A percentile compares a stretch with the other conserved stretches of the same genome.
Conservation (phyloP, 345 rosid genomes). For the Corymbia maculata region DNA sequence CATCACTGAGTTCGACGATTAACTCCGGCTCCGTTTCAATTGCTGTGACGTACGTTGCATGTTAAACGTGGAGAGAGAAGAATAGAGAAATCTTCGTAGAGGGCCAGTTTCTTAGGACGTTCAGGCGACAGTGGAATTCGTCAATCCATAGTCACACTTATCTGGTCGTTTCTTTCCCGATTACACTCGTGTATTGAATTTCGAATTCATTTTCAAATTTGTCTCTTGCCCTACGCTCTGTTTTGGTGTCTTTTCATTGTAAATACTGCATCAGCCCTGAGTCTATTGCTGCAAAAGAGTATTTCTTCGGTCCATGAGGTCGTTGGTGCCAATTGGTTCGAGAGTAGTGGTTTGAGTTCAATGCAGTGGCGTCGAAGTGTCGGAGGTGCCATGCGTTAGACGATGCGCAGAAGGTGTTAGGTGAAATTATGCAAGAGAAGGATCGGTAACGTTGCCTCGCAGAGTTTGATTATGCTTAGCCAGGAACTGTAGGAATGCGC, state of each 20-base stretch:
- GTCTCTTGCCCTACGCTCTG: not conserved
- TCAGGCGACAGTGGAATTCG: not conserved
- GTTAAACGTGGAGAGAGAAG: not conserved
- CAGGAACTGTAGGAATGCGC: not conserved
- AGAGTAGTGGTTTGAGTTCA: not conserved
- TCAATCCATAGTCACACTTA: not conserved
- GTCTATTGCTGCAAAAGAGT: not conserved
- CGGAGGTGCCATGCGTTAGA: not conserved
- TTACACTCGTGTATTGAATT: not conserved
- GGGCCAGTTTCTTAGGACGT: not conserved
- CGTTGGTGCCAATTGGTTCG: not conserved
- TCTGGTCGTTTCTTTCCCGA: not conserved
- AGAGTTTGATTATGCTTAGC: not conserved
- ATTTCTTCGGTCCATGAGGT: not conserved
- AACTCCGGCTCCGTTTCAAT: not conserved
- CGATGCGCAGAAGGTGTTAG: not conserved
- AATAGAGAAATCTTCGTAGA: not conserved
- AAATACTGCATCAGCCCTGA: too few relatives aligned
- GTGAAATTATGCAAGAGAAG: not conserved
- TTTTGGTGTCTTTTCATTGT: not conserved
- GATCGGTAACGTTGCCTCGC: not conserved
- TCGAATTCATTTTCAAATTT: not conserved
- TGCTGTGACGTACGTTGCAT: not conserved
- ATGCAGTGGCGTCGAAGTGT: not conserved
- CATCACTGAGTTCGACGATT: not conserved